Evolutionary conservation across 2,329 filamentous ascomycete genomes (phyloP).

Genomic region (Penicillium paneum): DNA sequence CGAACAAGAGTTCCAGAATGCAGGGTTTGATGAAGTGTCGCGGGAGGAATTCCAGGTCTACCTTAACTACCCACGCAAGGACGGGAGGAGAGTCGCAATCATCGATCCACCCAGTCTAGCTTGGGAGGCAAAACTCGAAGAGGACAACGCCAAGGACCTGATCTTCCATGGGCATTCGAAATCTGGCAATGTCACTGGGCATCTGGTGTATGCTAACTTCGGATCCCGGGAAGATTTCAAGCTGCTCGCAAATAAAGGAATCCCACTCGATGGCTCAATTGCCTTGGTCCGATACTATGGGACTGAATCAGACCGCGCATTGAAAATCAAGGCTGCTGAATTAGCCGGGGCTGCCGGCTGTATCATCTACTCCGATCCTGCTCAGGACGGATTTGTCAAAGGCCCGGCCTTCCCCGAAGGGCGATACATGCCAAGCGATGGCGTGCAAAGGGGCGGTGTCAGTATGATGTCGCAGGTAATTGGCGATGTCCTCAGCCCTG

Average conservation of each 20-base stretch:
- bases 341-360: constrained; percentile 80
- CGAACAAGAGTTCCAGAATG: constrained; percentile 68
- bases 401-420: constrained; percentile 74
- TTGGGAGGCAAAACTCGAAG: constrained; percentile 83
- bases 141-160: constrained; percentile 71
- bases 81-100: constrained; percentile 77
- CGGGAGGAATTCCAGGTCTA: constrained; percentile 84
- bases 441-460: constrained; percentile 78
- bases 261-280: constrained; percentile 75
- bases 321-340: constrained; percentile 90
- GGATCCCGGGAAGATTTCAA: constrained; percentile 82
- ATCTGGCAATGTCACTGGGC: constrained; percentile 79
- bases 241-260: constrained; percentile 64
- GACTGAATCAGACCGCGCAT: constrained; percentile 65
- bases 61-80: constrained; percentile 79
- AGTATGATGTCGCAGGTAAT: constrained; percentile 77
- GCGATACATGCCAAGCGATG: constrained; percentile 74
- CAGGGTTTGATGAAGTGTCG: constrained; percentile 70
- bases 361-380: constrained; percentile 88
- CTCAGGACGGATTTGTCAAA: constrained; percentile 73
- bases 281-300: constrained; percentile 80
- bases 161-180: constrained; percentile 89
- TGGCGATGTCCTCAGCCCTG: constrained; percentile 89
- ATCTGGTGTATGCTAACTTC: constrained; percentile 87
- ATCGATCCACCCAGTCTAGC: constrained; percentile 63